Base-by-base conservation (phyloP, 169 alveolate species). In the Cryptosporidium viatorum region DNA sequence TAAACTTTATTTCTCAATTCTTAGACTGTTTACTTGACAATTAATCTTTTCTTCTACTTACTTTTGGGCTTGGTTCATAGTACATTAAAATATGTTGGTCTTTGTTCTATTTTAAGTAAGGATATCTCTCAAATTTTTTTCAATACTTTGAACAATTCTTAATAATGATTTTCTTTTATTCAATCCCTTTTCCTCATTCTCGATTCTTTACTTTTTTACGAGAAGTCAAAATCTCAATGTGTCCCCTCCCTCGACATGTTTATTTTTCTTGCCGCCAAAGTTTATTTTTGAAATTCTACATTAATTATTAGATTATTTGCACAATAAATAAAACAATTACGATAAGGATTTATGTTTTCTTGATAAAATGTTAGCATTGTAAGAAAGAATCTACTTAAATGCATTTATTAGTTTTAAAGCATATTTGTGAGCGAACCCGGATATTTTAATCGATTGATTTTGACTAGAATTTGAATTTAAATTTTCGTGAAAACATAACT, bases 221-320 rank as follows among this genome's bases (percentile, higher is more conserved):
- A 65, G 71, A 35, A 65, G 71, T 65, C 71, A 65, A 65, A 65
- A 65, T 65, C 71, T 31, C 71, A 16, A 35, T 3, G 71, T 65
- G 71, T 65, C 71, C 71, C 71, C 71, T 65, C 71, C 71, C 71
- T 65, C 71, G 71, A 65, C 50, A 65, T 33, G 52, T 55, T 55
- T 55, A 9, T 5, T 43, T 2, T n/a, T 31, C 8, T 41, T 65
- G 2, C 71, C 71, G 71, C 71, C 51, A 65, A 65, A 65, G 16
- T 10, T 31, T 37, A 3, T 21, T 55, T 23, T n/a, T 55, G 1
- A 16, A 8, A 55, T 55, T 55, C 21, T 55, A 9, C 67, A 26
- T 16, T 21, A 55, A 55, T 55, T 55, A 55, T 55, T 55, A 55
- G 67, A 55, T 55, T 16, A 55, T 23, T 21, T 3, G 23, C 7